Evolutionary conservation across 2,329 filamentous ascomycete species (phyloP).

Genomic region (Annulohypoxylon truncatum): DNA sequence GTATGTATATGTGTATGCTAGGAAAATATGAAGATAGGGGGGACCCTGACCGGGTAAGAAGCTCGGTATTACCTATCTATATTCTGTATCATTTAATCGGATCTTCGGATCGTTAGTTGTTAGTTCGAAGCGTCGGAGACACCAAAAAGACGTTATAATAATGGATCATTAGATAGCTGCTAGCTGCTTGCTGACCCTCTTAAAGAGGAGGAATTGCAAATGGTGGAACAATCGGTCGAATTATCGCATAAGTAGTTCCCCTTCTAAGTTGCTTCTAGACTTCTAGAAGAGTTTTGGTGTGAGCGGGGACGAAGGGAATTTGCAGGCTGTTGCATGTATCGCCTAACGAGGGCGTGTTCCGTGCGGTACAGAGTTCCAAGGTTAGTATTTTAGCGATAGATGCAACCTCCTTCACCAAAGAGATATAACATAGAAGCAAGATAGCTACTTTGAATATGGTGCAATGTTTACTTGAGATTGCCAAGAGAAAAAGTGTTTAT

Average conservation of each 20-base stretch:
- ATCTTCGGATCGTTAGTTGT: constrained; percentile 26
- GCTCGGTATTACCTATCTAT: constrained; percentile 6
- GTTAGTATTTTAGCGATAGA: constrained; percentile 1
- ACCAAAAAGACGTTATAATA: not conserved
- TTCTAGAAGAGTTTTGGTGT: constrained; percentile 35
- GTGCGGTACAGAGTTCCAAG: too few species aligned
- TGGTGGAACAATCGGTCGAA: constrained; percentile 5
- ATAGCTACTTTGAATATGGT: not conserved
- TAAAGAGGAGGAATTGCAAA: constrained; percentile 1
- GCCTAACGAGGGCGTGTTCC: constrained; percentile 5
- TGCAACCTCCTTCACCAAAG: not conserved
- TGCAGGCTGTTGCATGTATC: constrained; percentile 5
- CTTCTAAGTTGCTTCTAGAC: constrained; percentile 26
- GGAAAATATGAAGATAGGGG: constrained; percentile 27
- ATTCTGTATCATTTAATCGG: constrained; percentile 23
- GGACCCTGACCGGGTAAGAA: constrained; percentile 16
- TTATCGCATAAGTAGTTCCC: constrained; percentile 12
- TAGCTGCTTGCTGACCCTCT: constrained; percentile 1
- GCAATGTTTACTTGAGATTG: constrained; percentile 3
- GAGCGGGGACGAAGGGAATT: constrained; percentile 28
- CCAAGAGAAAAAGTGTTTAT: constrained; percentile 15
- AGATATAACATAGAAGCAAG: not conserved
- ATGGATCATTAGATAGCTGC: not conserved
- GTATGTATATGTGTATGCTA: constrained; percentile 3
- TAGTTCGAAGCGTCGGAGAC: constrained; percentile 2